Base-by-base conservation (phyloP, 768 basidiomycete species). In the Xanthoconium stramineum region DNA sequence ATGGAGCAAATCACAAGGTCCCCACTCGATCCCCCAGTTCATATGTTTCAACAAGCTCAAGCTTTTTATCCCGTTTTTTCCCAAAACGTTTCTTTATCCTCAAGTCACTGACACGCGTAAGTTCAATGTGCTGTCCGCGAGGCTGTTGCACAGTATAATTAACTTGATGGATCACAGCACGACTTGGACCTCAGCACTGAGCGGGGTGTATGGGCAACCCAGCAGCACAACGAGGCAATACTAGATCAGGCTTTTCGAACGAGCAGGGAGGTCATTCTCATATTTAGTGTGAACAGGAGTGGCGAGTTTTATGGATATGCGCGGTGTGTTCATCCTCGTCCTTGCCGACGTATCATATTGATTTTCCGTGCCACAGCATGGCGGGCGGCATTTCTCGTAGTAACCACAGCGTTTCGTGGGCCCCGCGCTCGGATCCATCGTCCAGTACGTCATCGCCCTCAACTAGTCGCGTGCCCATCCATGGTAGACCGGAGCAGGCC, bases 251-350 rank as follows among this genome's bases (percentile, higher is more conserved):
- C 96, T 1, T 98, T 78, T 70, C 85, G 94, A n/a, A 97, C 93
- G 3, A 88, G 88, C 59, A 80, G 82, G 60, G 90, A 95, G 28
- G 95, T 98, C 5, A 89, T 80, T 65, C 80, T 98, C 43, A 85
- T 98, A 55, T 98, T 98, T 63, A 83, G 94, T 36, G 96, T 91
- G 17, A 98, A 98, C 74, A 92, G 89, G 69, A 89, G 89, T 54
- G 94, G 96, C 36, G 92, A 93, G 69, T 98, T 97, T 67, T 97
- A 89, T 65, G 95, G 95, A 20, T 95, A 91, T 67, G 94, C 92
- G 12, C 84, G 81, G 85, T 93, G 72, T 57, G 66, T 61, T 46
- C 29, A 24, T 13, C 28, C 7, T 76, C 73, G 15, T 28, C 17
- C 36, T 20, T 8, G 19, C 43, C 15, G 19, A 30, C 13, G 47